A percentile compares a stretch with the other conserved stretches of the same genome.
These are phyloP conservation scores for Tuber calosporum DNA, from an alignment of 495 filamentous ascomycete genomes.

Conservation along the genomic window DNA sequence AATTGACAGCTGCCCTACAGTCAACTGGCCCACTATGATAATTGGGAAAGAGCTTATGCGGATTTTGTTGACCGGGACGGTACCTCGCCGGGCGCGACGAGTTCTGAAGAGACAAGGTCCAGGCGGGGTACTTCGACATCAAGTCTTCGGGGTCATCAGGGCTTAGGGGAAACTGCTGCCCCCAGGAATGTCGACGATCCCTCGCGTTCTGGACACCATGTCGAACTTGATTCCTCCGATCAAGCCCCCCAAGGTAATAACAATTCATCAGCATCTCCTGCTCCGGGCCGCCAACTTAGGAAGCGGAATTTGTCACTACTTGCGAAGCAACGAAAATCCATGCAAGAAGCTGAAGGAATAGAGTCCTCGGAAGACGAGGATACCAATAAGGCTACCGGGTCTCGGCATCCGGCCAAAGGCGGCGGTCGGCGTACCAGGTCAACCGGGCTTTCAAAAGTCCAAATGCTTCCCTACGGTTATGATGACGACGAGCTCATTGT, in stretches of 20 bases:
- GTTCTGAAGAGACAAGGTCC: background rate
- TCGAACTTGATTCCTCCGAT: background rate
- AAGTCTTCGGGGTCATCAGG: background rate
- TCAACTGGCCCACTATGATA: background rate
- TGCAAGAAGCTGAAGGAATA: background rate
- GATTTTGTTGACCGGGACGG: background rate
- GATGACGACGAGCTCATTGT: constrained; percentile 31
- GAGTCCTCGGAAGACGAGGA: background rate
- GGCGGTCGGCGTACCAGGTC: constrained; percentile 20
- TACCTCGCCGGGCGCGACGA: background rate
- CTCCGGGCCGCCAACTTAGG: background rate
- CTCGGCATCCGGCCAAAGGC: background rate
- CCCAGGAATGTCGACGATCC: background rate
- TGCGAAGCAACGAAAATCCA: background rate
- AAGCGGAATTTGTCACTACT: constrained; percentile 2
- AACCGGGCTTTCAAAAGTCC: constrained; percentile 12
- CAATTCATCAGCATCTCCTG: background rate
- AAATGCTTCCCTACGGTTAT: constrained; percentile 29
- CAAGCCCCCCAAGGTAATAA: background rate
- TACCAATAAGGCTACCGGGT: background rate
- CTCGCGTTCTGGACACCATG: background rate
- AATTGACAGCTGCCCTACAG: background rate
- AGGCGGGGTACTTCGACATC: background rate
- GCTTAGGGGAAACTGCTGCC: background rate
- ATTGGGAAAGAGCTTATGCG: background rate